Evolutionary conservation across 1,284 basidiomycete genomes (phyloP).

Genomic region (Phylloboletellus chloephorus): DNA sequence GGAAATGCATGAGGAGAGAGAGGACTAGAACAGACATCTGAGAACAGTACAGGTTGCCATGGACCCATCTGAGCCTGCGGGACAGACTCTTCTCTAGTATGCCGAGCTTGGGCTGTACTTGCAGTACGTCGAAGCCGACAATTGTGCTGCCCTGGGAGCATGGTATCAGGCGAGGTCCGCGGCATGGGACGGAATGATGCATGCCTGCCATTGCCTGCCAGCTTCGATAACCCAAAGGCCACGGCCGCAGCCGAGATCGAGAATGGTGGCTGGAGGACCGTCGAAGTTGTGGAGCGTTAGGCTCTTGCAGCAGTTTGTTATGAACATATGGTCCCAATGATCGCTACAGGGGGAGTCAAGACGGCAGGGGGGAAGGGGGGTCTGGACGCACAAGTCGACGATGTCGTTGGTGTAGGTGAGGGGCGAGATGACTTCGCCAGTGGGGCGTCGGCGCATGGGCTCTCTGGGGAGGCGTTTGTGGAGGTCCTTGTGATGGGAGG

Average conservation of each 20-base stretch:
- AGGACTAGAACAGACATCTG: neutral
- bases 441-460: slow-evolving; percentile 38
- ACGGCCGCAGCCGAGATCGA: slow-evolving; percentile 78
- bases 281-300: slow-evolving; percentile 53
- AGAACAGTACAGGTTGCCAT: slow-evolving; percentile 55
- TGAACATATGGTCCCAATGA: slow-evolving; percentile 63
- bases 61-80: slow-evolving; percentile 55
- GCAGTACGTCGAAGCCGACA: slow-evolving; percentile 54
- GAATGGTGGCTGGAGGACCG: slow-evolving; percentile 45
- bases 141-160: slow-evolving; percentile 45
- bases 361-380: neutral
- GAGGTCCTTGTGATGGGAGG: slow-evolving; percentile 40
- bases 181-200: slow-evolving; percentile 20
- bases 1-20: slow-evolving; percentile 9
- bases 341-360: slow-evolving; percentile 40
- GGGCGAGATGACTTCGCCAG: slow-evolving; percentile 50
- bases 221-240: slow-evolving; percentile 71
- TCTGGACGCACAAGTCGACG: slow-evolving; percentile 46
- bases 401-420: slow-evolving; percentile 44
- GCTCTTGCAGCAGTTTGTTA: slow-evolving; percentile 41
- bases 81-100: slow-evolving; percentile 37
- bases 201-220: slow-evolving; percentile 57
- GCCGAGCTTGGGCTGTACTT: slow-evolving; percentile 52
- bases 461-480: slow-evolving; percentile 41
- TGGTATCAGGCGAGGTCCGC: slow-evolving; percentile 7